phyloP scores from a whole-genome alignment of 2,329 filamentous ascomycete genomes.

The Trichoderma asperellum region DNA sequence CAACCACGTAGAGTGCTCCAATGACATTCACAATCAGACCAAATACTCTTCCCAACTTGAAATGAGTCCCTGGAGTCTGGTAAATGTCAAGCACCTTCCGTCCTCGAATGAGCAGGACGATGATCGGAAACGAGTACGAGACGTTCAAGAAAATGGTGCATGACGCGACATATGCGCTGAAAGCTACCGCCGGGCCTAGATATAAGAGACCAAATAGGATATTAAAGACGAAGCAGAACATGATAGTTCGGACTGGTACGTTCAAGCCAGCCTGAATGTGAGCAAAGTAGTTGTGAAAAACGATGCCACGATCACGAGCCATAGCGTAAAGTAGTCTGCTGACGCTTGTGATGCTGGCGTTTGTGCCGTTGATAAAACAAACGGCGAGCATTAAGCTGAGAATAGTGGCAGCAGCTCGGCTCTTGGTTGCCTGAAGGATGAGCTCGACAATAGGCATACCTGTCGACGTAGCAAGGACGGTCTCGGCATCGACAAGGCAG shows the following conservation, averaged over 20 bases:
- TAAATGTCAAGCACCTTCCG: slow-evolving; percentile 17
- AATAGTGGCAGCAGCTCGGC: slow-evolving; percentile 15
- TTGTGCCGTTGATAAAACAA: slow-evolving; percentile 21
- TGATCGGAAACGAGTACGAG: slow-evolving; percentile 12
- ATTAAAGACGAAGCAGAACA: slow-evolving; percentile 24
- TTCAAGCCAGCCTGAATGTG: slow-evolving; percentile 17
- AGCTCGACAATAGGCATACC: slow-evolving; percentile 23
- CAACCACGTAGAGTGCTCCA: slow-evolving; percentile 11
- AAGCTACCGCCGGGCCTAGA: slow-evolving; percentile 6
- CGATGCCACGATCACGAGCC: slow-evolving; percentile 20
- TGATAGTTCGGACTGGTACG: slow-evolving; percentile 22
- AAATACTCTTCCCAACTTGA: slow-evolving; percentile 4
- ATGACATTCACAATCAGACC: slow-evolving; percentile 8
- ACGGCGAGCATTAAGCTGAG: slow-evolving; percentile 17
- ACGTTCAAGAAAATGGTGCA: slow-evolving; percentile 25
- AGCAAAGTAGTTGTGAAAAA: slow-evolving; percentile 19
- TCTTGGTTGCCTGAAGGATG: slow-evolving; percentile 19
- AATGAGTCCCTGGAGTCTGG: slow-evolving; percentile 11
- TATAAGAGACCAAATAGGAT: slow-evolving; percentile 16
- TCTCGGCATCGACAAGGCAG: slow-evolving; percentile 4
- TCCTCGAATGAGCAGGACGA: slow-evolving; percentile 13
- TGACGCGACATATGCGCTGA: slow-evolving; percentile 20
- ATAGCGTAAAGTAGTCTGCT: slow-evolving; percentile 21
- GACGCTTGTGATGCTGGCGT: slow-evolving; percentile 21
- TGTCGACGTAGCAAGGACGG: not conserved